Evolutionary conservation across 2,329 filamentous ascomycete species (phyloP), one percentile per base, ranked within the genome.

Genomic region (Penicillium sp.): DNA sequence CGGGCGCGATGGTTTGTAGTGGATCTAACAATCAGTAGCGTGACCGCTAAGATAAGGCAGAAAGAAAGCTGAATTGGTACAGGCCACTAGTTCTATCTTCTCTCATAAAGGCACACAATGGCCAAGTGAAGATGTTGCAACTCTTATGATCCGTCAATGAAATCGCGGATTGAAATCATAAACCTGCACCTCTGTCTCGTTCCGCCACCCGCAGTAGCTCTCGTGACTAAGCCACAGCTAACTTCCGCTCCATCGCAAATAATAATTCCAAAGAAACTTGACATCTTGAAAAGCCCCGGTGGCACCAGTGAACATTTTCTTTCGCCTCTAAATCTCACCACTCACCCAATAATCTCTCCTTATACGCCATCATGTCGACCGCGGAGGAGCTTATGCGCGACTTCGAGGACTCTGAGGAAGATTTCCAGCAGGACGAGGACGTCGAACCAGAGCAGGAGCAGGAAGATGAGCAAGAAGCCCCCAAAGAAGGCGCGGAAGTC

Each of bases 341-440:
- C 29, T 33, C 31, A 3, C 26, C 19, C 19, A 26, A 29, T 10
- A 14, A 52, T 5, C 0, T 3, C 21, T 7, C 33, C 5, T 7
- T 8, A 16, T 10, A 7, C 24, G 43, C 44, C 66, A 73, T 26
- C 16, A 96, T 97, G 92, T 91, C 93, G 73, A 96, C 91, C 45
- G 93, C 91, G 61, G 93, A 98, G 70, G 93, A 98, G 73, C 84
- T 99, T 11, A 82, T 98, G 66, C 90, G 95, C 70, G 91, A 96
- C 73, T 95, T 96, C 63, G 91, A 92, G 68, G 66, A 70, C 27
- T 91, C 96, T 70, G 57, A 63, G n/a, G 61, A 60, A 35, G 57
- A 62, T 29, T 47, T 37, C 22, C 51, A 52, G 24, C 21, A 29
- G 8, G 44, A 53, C 37, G 52, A 53, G 9, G 52, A 35, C 26